Base-by-base conservation (phyloP, 163 green algal species). In the Chlorella variabilis region DNA sequence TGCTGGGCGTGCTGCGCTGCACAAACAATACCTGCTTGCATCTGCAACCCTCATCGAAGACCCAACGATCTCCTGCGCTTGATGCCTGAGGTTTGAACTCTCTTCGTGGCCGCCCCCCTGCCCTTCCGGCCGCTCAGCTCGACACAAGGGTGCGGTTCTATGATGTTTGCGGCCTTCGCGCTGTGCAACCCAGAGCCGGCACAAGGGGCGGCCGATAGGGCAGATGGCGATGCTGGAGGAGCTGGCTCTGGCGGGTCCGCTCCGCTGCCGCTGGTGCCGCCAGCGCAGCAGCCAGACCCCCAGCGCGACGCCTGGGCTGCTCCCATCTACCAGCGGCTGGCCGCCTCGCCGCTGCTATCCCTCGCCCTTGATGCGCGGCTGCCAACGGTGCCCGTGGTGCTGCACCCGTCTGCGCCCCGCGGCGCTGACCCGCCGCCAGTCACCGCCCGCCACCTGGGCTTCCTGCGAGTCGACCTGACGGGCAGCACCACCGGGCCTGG, bases 241-340 rank as follows among this genome's bases (percentile, higher is more conserved):
- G 91, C 90, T 98, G 56, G 93, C 94, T 1, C 90, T 98, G 27
- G 88, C 91, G 9, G 71, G 96, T n/a, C n/a, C n/a, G n/a, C n/a
- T n/a, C n/a, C n/a, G n/a, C n/a, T n/a, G 29, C 34, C 31, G 49
- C 48, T 31, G 49, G 33, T 25, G 49, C 49, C 71, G 33, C 71
- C 71, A 41, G 9, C 42, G 27, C 27, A 8, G 54, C 34, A 42
- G 54, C 54, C 73, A 27, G 73, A 70, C 38, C 27, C 59, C 3
- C 41, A 81, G 21, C 59, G 59, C 29, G 75, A 81, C 9, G 29
- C 75, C 29, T 81, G 75, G 75, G 58, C 59, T 0, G 75, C 75
- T 4, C 0, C 59, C 59, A 36, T 81, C 58, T 71, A 81, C 59
- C 39, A 45, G 4, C n/a, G n/a, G 1, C 42, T 81, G 18, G 59